phyloP scores from a whole-genome alignment of 2,329 filamentous ascomycete genomes.

The Sclerotiophoma versabilis region DNA sequence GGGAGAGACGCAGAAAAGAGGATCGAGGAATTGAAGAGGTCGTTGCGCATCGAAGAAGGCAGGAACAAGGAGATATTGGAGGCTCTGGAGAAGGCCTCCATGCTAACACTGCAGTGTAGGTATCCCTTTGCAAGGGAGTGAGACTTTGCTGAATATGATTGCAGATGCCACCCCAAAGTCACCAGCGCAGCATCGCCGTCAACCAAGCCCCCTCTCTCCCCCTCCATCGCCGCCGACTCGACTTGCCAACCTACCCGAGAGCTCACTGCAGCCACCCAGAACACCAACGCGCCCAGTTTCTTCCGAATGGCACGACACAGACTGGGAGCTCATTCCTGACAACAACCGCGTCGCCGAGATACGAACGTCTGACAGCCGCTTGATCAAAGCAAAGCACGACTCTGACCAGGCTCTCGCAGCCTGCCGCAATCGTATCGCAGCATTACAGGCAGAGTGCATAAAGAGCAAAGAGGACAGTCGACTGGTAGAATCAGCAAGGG shows the following conservation, averaged over 20 bases:
- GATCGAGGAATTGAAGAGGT: slow-evolving; percentile 42
- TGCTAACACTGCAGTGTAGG: slow-evolving; percentile 49
- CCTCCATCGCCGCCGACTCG: slow-evolving; percentile 44
- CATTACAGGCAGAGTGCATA: slow-evolving; percentile 41
- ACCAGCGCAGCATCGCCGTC: slow-evolving; percentile 27
- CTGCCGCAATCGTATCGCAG: slow-evolving; percentile 44
- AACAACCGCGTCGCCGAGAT: slow-evolving; percentile 24
- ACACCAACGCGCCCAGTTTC: slow-evolving; percentile 34
- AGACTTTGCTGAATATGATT: slow-evolving; percentile 9
- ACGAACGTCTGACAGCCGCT: slow-evolving; percentile 42
- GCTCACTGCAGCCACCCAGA: slow-evolving; percentile 23
- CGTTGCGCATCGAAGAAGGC: slow-evolving; percentile 43
- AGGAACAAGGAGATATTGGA: slow-evolving; percentile 48
- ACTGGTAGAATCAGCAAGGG: slow-evolving; percentile 27
- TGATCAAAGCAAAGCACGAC: slow-evolving; percentile 47
- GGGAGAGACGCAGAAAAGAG: slow-evolving; percentile 43
- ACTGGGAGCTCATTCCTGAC: slow-evolving; percentile 25
- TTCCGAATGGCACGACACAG: slow-evolving; percentile 33
- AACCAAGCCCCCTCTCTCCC: slow-evolving; percentile 40
- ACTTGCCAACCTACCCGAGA: slow-evolving; percentile 23
- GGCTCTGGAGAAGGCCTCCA: slow-evolving; percentile 45
- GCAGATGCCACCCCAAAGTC: slow-evolving; percentile 38
- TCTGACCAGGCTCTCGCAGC: slow-evolving; percentile 47
- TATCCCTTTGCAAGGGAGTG: not conserved
- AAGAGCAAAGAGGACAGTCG: slow-evolving; percentile 34